Evolutionary conservation across 1,284 basidiomycete species (phyloP), one percentile per base, ranked within the genome.

Genomic region (Puccinia polysora): DNA sequence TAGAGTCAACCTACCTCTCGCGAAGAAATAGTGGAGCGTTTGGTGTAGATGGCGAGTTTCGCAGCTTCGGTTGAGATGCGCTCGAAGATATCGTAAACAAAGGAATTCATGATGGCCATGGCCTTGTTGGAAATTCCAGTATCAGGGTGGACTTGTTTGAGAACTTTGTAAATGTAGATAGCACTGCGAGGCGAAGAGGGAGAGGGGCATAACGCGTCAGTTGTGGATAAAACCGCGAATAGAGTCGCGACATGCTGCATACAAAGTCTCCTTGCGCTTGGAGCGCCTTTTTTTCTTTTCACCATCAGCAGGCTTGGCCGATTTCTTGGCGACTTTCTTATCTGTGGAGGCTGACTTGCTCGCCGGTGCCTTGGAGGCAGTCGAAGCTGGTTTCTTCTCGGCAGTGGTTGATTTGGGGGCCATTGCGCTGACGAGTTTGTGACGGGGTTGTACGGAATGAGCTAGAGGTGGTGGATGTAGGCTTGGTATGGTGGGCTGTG

Each of bases 71-170:
- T 86, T 15, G 92, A 91, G 77, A 95, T 91, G 63, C 90, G 88
- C 83, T 95, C 91, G 76, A 94, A 95, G 81, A 95, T 90, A 79
- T 78, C 78, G 67, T 76, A 75, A 62, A 77, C 76, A 73, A 79
- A 78, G 71, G 88, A 90, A 85, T 95, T 95, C 58, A 96, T 83
- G 79, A 96, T 90, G 73, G 88, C 86, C 92, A 96, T 96, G 50
- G 91, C 92, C 84, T 94, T 96, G 87, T 94, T 95, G 74, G 89
- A 89, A 81, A 95, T 94, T 86, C 93, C 93, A 75, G 90, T 95
- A 80, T 96, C 93, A 72, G 92, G 93, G 84, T 96, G 92, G 74
- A 96, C 92, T 80, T 91, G 89, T 82, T 88, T 91, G 75, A 91
- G 83, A 75, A 91, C 89, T 83, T 78, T 93, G 86, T 93, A 93